Evolutionary conservation across 331 rosid genomes (phyloP).

Genomic region (Pyrus hybrid): DNA sequence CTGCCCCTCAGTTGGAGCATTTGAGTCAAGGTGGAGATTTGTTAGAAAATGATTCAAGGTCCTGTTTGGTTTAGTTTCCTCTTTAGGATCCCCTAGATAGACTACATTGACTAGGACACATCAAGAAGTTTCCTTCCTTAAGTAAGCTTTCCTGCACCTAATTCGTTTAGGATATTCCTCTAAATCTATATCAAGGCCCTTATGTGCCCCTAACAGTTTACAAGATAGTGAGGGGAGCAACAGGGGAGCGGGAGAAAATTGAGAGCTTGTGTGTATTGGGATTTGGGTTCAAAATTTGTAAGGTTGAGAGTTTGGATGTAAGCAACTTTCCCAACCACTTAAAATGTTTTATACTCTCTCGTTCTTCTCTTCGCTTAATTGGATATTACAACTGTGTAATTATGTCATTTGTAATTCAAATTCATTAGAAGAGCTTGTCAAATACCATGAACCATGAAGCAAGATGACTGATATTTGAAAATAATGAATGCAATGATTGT

Average conservation of each 20-base stretch:
- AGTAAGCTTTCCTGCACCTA: not conserved
- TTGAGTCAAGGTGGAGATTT: not conserved
- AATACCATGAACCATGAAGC: not conserved
- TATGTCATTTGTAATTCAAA: not conserved
- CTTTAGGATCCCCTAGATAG: not conserved
- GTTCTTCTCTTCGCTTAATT: not conserved
- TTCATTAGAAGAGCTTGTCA: not conserved
- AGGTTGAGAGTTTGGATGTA: not conserved
- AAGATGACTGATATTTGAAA: not conserved
- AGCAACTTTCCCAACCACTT: not conserved
- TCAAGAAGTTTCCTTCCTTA: not conserved
- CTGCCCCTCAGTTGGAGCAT: not conserved
- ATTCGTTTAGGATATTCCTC: not conserved
- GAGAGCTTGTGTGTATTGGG: not conserved
- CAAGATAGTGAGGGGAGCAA: not conserved
- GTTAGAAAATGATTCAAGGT: not conserved
- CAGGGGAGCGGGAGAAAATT: not conserved
- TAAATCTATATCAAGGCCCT: not conserved
- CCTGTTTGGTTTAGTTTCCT: not conserved
- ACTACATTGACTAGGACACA: not conserved
- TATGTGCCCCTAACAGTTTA: not conserved
- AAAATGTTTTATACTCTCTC: not conserved
- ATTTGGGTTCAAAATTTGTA: not conserved
- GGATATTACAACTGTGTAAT: not conserved
- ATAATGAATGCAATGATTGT: not conserved